Evolutionary conservation across 2,329 filamentous ascomycete genomes (phyloP).

Genomic region (Setomelanomma holmii): DNA sequence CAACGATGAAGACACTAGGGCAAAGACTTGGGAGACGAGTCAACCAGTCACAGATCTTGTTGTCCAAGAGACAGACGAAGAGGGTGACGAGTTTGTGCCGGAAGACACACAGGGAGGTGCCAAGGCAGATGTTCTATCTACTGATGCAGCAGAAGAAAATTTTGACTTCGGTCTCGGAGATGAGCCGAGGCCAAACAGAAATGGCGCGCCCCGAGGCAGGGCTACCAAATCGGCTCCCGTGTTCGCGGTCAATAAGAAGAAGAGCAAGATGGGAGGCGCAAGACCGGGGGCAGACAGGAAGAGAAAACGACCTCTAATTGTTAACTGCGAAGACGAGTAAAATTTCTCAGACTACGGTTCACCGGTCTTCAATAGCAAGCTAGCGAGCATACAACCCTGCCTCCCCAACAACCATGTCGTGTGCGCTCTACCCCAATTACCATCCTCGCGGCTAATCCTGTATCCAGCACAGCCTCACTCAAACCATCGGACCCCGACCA

Average conservation of each 20-base stretch:
- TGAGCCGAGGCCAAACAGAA: not conserved
- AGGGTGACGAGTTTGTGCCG: slow-evolving; percentile 9
- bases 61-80: slow-evolving; percentile 18
- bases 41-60: not conserved
- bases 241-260: slow-evolving; percentile 6
- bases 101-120: slow-evolving; percentile 3
- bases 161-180: not conserved
- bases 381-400: too few relatives aligned
- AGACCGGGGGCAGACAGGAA: slow-evolving; percentile 14
- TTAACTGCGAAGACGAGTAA: slow-evolving; percentile 22
- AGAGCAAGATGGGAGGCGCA: slow-evolving; percentile 10
- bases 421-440: too few relatives aligned
- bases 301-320: slow-evolving; percentile 19
- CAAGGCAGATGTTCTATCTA: not conserved
- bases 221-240: slow-evolving; percentile 4
- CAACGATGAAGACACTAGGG: not conserved
- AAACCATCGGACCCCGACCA: too few relatives aligned
- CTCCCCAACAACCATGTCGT: too few relatives aligned
- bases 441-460: too few relatives aligned
- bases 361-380: too few relatives aligned
- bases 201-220: slow-evolving; percentile 1
- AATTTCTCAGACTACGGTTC: too few relatives aligned
- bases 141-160: not conserved
- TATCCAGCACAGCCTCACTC: too few relatives aligned
- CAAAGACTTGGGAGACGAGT: not conserved